Percentiles rank a stretch among this genome's conserved stretches.
Conservation (phyloP, 805 yeast species). For the Wickerhamomyces bisporus region DNA sequence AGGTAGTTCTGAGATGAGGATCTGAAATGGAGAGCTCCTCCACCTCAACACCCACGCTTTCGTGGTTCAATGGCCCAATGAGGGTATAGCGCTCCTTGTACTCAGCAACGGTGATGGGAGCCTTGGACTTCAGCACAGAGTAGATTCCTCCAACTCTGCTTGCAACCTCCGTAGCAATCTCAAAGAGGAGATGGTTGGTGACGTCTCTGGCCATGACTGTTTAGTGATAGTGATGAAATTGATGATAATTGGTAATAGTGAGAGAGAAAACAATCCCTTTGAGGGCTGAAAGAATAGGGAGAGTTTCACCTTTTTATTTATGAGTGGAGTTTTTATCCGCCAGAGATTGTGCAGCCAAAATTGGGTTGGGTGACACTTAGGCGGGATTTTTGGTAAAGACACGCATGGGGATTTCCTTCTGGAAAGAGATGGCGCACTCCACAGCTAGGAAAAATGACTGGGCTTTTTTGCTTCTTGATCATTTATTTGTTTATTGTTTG, state of each 20-base stretch:
- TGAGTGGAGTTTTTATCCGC: no score
- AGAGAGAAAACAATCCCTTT: neutral
- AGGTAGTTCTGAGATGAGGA: constrained; percentile 50
- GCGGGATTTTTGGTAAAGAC: neutral
- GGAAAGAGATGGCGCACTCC: neutral
- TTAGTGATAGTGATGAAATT: no score
- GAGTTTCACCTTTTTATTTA: no score
- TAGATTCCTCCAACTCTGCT: constrained; percentile 97
- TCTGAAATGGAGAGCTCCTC: constrained; percentile 62
- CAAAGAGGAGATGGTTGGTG: constrained; percentile 81
- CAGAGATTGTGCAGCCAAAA: no score
- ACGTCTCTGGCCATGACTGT: constrained; percentile 71
- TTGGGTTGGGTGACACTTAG: neutral
- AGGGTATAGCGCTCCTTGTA: constrained; percentile 81
- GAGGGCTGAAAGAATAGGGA: neutral
- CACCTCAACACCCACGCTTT: constrained; percentile 74
- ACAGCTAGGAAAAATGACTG: no score
- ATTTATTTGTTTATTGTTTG: no score
- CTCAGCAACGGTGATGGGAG: constrained; percentile 93
- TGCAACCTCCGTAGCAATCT: constrained; percentile 96
- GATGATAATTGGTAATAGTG: neutral
- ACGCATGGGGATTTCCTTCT: neutral
- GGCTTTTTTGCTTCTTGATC: no score
- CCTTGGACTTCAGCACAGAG: constrained; percentile 93
- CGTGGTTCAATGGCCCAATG: constrained; percentile 79